Conservation (phyloP, 495 filamentous ascomycete species). For the Amniculicola lignicola region DNA sequence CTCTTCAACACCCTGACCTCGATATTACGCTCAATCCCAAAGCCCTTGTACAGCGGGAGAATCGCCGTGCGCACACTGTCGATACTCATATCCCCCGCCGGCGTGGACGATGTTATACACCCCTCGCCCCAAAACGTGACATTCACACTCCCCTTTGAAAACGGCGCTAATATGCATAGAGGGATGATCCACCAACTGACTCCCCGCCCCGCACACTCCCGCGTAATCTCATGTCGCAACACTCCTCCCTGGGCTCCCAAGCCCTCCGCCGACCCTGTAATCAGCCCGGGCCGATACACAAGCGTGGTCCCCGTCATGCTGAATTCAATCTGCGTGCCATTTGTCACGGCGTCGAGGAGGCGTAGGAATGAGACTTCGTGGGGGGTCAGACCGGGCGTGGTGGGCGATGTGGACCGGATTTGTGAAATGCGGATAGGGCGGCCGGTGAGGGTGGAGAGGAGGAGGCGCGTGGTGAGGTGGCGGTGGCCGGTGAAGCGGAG, state of each 20-base stretch:
- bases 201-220: constrained; percentile 64
- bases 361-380: constrained; percentile 96
- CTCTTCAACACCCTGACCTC: constrained; percentile 80
- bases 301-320: constrained; percentile 91
- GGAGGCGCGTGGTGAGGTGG: constrained; percentile 75
- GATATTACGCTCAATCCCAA: constrained; percentile 82
- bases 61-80: constrained; percentile 93
- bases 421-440: constrained; percentile 84
- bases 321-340: constrained; percentile 91
- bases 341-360: constrained; percentile 89
- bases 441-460: constrained; percentile 88
- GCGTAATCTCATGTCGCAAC: constrained; percentile 72
- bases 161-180: constrained; percentile 86
- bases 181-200: constrained; percentile 91
- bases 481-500: constrained; percentile 77
- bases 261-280: constrained; percentile 72
- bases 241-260: constrained; percentile 66
- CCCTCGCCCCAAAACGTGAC: constrained; percentile 85
- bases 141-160: constrained; percentile 83
- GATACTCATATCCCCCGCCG: constrained; percentile 76
- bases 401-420: constrained; percentile 81
- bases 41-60: constrained; percentile 81
- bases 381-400: constrained; percentile 79
- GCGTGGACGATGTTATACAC: constrained; percentile 85
- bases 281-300: constrained; percentile 85